A percentile compares a stretch with the other conserved stretches of the same genome.
phyloP scores from a whole-genome alignment of 768 basidiomycete genomes.

The Suillus discolor region DNA sequence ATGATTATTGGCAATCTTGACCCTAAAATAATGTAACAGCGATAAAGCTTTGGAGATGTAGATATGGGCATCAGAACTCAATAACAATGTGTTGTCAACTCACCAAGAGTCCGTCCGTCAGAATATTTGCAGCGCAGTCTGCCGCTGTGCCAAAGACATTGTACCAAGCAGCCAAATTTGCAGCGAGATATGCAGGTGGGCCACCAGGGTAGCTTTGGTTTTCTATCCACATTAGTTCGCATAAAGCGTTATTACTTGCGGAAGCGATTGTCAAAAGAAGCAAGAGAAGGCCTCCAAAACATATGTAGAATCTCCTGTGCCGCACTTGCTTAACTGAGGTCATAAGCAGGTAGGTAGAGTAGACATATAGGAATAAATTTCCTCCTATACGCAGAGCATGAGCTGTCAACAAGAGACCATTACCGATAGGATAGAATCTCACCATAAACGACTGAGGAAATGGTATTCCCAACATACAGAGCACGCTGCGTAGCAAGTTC shows the following conservation, averaged over 20 bases:
- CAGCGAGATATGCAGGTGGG: conserved; percentile 27
- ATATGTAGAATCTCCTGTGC: neutral
- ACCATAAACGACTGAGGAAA: neutral
- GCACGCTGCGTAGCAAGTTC: neutral
- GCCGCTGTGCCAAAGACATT: conserved; percentile 28
- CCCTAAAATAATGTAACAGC: conserved; percentile 35
- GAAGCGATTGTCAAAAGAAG: conserved; percentile 27
- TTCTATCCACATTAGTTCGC: conserved; percentile 34
- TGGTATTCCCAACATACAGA: neutral
- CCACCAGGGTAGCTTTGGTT: conserved; percentile 31
- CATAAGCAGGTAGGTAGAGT: neutral
- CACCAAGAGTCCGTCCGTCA: conserved; percentile 36
- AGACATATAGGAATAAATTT: neutral
- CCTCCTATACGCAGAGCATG: neutral
- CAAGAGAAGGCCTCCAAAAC: conserved; percentile 12
- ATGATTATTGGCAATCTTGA: neutral
- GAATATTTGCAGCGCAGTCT: conserved; percentile 25
- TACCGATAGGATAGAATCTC: neutral
- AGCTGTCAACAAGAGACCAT: neutral
- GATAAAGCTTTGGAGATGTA: conserved; percentile 30
- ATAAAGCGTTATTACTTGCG: conserved; percentile 23
- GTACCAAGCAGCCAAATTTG: conserved; percentile 27
- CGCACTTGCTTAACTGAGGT: neutral
- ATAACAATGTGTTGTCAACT: conserved; percentile 5
- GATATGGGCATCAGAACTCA: neutral